phyloP scores from a whole-genome alignment of 176 grass and related monocot genomes.

The Puccinellia tenuiflora region DNA sequence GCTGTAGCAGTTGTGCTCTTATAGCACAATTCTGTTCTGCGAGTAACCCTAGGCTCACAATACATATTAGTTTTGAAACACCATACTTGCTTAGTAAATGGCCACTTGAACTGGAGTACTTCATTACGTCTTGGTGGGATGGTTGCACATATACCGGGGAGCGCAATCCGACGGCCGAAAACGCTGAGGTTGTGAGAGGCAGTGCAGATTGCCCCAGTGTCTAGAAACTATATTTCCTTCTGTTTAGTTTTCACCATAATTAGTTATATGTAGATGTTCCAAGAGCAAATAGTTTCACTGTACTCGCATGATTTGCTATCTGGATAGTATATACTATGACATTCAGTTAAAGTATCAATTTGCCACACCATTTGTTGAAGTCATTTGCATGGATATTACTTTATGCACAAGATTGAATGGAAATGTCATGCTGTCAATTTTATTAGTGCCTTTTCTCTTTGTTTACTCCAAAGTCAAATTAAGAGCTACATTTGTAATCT shows the following conservation, averaged over 20 bases:
- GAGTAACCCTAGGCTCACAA: too few relatives aligned
- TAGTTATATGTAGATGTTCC: not conserved
- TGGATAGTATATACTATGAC: not conserved
- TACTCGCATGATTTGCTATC: not conserved
- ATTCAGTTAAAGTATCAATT: not conserved
- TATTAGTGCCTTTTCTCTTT: not conserved
- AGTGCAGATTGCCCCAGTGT: not conserved
- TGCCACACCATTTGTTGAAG: not conserved
- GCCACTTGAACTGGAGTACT: not conserved
- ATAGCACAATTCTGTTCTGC: too few relatives aligned
- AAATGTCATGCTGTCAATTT: not conserved
- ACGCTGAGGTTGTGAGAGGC: too few relatives aligned
- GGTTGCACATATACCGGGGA: not conserved
- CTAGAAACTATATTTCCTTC: not conserved
- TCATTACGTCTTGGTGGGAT: not conserved
- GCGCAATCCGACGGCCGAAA: too few relatives aligned
- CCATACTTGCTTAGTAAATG: too few relatives aligned
- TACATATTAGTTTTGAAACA: too few relatives aligned
- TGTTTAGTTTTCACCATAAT: not conserved
- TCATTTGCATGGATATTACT: not conserved
- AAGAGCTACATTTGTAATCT: slow-evolving; percentile 1
- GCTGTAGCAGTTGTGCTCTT: too few relatives aligned
- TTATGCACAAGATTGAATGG: not conserved
- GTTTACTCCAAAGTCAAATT: not conserved
- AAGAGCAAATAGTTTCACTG: not conserved